A percentile compares a stretch with the other conserved stretches of the same genome.
Conservation (phyloP, 208 protist species). For the Trypanosoma grayi region DNA sequence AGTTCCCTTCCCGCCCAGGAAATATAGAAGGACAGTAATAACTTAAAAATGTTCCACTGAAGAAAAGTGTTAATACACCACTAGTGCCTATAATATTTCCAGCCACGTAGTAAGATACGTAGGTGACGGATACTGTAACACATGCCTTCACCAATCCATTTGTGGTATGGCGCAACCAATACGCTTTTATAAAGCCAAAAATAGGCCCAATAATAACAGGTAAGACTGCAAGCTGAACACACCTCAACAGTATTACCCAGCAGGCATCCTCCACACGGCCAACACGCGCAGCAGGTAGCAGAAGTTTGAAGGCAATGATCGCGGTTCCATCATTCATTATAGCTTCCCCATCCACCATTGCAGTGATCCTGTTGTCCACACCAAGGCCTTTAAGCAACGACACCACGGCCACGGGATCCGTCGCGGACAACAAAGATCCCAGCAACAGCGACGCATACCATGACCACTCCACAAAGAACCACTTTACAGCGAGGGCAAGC, state of each 20-base stretch:
- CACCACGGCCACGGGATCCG: conserved; percentile 90
- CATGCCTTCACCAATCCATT: conserved; percentile 61
- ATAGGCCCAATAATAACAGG: conserved; percentile 61
- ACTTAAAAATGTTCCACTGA: conserved; percentile 76
- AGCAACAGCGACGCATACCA: conserved; percentile 71
- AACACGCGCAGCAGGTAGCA: conserved; percentile 58
- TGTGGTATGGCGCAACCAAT: conserved; percentile 54
- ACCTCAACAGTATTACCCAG: conserved; percentile 41
- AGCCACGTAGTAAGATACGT: conserved; percentile 84
- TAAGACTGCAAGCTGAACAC: conserved; percentile 44
- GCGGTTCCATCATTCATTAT: conserved; percentile 91
- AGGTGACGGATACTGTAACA: conserved; percentile 80
- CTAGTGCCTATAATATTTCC: conserved; percentile 63
- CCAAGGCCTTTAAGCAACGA: conserved; percentile 81
- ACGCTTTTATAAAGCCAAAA: conserved; percentile 67
- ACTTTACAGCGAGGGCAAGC: conserved; percentile 44
- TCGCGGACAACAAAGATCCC: conserved; percentile 83
- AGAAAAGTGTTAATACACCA: conserved; percentile 83
- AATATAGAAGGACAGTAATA: conserved; percentile 77
- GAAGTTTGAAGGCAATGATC: conserved; percentile 82
- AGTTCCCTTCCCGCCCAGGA: conserved; percentile 63
- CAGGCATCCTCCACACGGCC: conserved; percentile 32
- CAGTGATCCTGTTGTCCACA: conserved; percentile 70
- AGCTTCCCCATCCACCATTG: conserved; percentile 85
- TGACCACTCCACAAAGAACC: conserved; percentile 54